Percentiles rank a stretch among this genome's conserved stretches.
phyloP scores from a whole-genome alignment of 495 filamentous ascomycete species.

The Astrothelium subdiscretum region DNA sequence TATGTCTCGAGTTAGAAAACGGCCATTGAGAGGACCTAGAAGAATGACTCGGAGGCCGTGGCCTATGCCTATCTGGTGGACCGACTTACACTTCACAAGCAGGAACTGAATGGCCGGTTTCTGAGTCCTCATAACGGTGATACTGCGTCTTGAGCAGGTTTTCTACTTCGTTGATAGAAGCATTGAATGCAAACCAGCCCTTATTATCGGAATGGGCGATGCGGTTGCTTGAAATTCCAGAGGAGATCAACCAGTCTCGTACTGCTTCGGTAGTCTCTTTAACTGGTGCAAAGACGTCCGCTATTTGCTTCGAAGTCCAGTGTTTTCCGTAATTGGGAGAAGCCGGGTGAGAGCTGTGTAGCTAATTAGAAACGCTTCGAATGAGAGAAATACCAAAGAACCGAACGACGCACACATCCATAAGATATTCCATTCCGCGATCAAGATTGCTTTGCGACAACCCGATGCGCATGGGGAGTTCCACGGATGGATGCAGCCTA shows the following conservation, averaged over 20 bases:
- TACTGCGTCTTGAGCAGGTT: constrained; percentile 11
- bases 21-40: background rate
- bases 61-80: background rate
- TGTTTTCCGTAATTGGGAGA: constrained; percentile 12
- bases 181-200: constrained; percentile 17
- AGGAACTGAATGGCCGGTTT: constrained; percentile 5
- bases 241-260: constrained; percentile 6
- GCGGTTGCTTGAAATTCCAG: background rate
- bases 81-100: constrained; percentile 8
- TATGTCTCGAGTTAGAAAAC: background rate
- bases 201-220: constrained; percentile 17
- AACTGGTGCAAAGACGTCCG: constrained; percentile 6
- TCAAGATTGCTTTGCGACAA: constrained; percentile 11
- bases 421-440: constrained; percentile 8
- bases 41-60: background rate
- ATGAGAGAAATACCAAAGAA: background rate
- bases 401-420: constrained; percentile 6
- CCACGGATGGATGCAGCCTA: constrained; percentile 3
- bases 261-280: constrained; percentile 9
- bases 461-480: constrained; percentile 12
- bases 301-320: constrained; percentile 9
- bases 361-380: background rate
- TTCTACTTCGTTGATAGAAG: constrained; percentile 9
- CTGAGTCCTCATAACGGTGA: constrained; percentile 10
- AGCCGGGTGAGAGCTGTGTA: constrained; percentile 8